These are phyloP conservation scores for Chalciporus pseudorubinellus DNA, from an alignment of 768 basidiomycete genomes.

Conservation along the genomic window DNA sequence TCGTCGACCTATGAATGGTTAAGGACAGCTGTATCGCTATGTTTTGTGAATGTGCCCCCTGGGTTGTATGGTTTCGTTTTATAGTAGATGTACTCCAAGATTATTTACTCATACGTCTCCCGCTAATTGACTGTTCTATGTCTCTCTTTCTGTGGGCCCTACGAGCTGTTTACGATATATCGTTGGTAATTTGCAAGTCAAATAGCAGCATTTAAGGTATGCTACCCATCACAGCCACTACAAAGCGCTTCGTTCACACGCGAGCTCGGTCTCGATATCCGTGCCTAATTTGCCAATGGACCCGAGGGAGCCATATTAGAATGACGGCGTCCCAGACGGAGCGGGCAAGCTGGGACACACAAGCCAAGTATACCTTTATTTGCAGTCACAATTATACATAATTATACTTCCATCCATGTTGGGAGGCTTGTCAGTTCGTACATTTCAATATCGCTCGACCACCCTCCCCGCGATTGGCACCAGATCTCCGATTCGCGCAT, in stretches of 20 bases:
- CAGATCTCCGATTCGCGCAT: slow-evolving; percentile 22
- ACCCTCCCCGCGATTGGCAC: slow-evolving; percentile 1
- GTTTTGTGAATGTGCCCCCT: slow-evolving; percentile 20
- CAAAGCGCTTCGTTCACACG: slow-evolving; percentile 17
- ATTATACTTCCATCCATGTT: slow-evolving; percentile 3
- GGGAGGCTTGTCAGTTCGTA: slow-evolving; percentile 9
- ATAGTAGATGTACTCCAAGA: slow-evolving; percentile 33
- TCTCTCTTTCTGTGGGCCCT: slow-evolving; percentile 15
- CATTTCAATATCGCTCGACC: slow-evolving; percentile 28
- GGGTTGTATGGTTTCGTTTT: slow-evolving; percentile 27
- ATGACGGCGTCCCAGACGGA: slow-evolving; percentile 1
- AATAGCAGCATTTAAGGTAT: slow-evolving; percentile 30
- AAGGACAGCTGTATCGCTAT: slow-evolving; percentile 34
- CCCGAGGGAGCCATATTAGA: slow-evolving; percentile 13
- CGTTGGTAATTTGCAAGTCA: slow-evolving; percentile 20
- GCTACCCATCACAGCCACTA: slow-evolving; percentile 29
- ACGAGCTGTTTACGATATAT: slow-evolving; percentile 24
- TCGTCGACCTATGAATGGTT: slow-evolving; percentile 22
- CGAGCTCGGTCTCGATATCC: slow-evolving; percentile 19
- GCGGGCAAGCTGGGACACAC: background rate
- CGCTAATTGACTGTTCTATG: slow-evolving; percentile 25
- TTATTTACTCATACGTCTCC: slow-evolving; percentile 33
- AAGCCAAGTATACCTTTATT: too few species aligned
- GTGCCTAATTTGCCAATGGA: slow-evolving; percentile 13
- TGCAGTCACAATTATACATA: background rate